Evolutionary conservation across 139 green algal genomes (phyloP).

Genomic region (Picochlorum sp.): DNA sequence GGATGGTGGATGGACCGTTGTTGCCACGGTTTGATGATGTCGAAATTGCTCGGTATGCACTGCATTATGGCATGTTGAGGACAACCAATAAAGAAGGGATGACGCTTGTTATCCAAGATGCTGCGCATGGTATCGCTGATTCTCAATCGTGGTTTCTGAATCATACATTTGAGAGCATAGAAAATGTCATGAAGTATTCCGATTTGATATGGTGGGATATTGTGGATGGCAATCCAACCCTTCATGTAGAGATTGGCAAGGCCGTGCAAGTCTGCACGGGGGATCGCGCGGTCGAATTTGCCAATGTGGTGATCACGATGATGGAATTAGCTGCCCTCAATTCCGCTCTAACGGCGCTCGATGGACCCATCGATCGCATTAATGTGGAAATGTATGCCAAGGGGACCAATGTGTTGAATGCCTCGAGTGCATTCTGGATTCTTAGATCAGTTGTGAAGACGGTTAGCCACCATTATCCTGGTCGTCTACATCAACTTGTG

Average conservation of each 20-base stretch:
- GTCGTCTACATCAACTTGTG: conserved; percentile 30
- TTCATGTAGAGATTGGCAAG: conserved; percentile 19
- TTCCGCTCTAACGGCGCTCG: not conserved
- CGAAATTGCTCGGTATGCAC: conserved; percentile 26
- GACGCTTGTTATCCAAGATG: conserved; percentile 8
- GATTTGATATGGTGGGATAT: conserved; percentile 24
- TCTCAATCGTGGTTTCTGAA: conserved; percentile 12
- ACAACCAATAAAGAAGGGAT: not conserved
- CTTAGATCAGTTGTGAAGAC: conserved; percentile 25
- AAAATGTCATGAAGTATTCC: conserved; percentile 5
- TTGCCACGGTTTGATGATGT: conserved; percentile 15
- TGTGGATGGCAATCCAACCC: conserved; percentile 5
- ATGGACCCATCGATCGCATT: conserved; percentile 5
- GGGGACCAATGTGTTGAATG: conserved; percentile 8
- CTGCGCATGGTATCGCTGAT: not conserved
- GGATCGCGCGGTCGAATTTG: conserved; percentile 11
- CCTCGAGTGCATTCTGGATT: conserved; percentile 12
- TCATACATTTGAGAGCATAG: conserved; percentile 9
- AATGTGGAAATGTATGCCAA: conserved; percentile 23
- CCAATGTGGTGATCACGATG: conserved; percentile 19
- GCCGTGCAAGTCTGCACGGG: conserved; percentile 18
- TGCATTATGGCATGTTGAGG: conserved; percentile 18
- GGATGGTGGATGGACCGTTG: conserved; percentile 1
- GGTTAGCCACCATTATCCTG: conserved; percentile 37
- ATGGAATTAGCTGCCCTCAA: not conserved